Base-by-base conservation (phyloP, 345 rosid genomes). In the Passiflora organensis region DNA sequence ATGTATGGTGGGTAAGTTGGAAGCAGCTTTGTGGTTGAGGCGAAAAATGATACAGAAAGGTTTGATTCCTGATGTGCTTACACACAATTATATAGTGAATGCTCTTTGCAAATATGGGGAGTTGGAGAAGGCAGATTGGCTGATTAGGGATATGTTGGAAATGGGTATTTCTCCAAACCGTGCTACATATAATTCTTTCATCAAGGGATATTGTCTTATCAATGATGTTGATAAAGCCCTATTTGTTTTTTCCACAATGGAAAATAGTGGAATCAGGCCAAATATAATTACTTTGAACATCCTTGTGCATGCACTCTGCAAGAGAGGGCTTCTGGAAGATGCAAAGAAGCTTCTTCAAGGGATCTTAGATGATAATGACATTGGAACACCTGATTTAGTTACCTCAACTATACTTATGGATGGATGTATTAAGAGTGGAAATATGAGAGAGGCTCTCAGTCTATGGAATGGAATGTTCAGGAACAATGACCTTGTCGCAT, bases 331-430 rank as follows among this genome's bases (percentile, higher is more conserved):
- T 63, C 38, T 81, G 36, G 76, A 69, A 36, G 80, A 63, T 69
- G 83, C 80, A 1, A 56, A 49, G 49, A 68, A 76, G 77, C 76
- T 77, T 69, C 74, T 82, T 48, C 63, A 44, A 57, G 69, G 66
- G 64, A 73, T 82, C 13, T 63, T 78, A 52, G 75, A 68, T 66
- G 63, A 65, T 20, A 51, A 66, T 36, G 76, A 51, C 48, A 66
- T 63, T 11, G 68, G 59, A 58, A 62, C 69, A 6, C 67, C 72
- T 38, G 73, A 80, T 62, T 48, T 78, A 62, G 56, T 82, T 49
- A 75, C 79, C 17, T 80, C 69, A 48, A 85, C 96, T 56, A 85
- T 81, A 63, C 72, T 82, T 53, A 82, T 87, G 86, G 84, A 82
- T 81, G 68, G 74, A 53, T 81, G 39, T 75, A 79, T 82, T 59